These are phyloP conservation scores for Suhomyces ambrosiae DNA, from an alignment of 1,139 yeast genomes.

Conservation along the genomic window DNA sequence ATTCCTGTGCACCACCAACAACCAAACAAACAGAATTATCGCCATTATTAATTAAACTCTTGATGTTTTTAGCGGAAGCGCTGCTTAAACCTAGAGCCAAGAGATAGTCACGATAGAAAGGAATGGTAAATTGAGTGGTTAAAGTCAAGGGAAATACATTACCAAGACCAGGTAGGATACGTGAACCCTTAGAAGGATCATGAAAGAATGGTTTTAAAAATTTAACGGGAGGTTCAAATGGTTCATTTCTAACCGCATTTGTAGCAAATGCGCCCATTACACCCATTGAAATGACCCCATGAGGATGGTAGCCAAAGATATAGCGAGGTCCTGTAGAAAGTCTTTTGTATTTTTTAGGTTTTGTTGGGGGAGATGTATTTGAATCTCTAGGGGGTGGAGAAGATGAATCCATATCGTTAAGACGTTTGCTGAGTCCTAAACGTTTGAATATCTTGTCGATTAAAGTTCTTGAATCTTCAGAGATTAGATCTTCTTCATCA, in stretches of 20 bases:
- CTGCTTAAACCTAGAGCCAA: slow-evolving; percentile 82
- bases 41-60: slow-evolving; percentile 61
- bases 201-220: slow-evolving; percentile 53
- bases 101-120: slow-evolving; percentile 85
- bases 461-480: slow-evolving; percentile 40
- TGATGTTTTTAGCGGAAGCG: slow-evolving; percentile 76
- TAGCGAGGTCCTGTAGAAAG: slow-evolving; percentile 72
- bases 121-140: slow-evolving; percentile 82
- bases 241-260: slow-evolving; percentile 61
- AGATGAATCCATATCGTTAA: slow-evolving; percentile 32
- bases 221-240: slow-evolving; percentile 49
- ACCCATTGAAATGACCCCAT: slow-evolving; percentile 93
- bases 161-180: slow-evolving; percentile 77
- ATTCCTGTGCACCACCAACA: slow-evolving; percentile 94
- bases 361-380: slow-evolving; percentile 6
- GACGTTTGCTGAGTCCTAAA: slow-evolving; percentile 42
- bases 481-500: slow-evolving; percentile 49
- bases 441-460: slow-evolving; percentile 41
- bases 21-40: slow-evolving; percentile 83
- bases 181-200: slow-evolving; percentile 43
- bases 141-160: slow-evolving; percentile 77
- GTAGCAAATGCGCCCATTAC: slow-evolving; percentile 86
- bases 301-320: slow-evolving; percentile 94
- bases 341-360: slow-evolving; percentile 23
- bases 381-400: slow-evolving; percentile 17